A percentile compares a stretch with the other conserved stretches of the same genome.
phyloP scores from a whole-genome alignment of 225 moss, liverwort and hornwort species.

The Climacium dendroides region DNA sequence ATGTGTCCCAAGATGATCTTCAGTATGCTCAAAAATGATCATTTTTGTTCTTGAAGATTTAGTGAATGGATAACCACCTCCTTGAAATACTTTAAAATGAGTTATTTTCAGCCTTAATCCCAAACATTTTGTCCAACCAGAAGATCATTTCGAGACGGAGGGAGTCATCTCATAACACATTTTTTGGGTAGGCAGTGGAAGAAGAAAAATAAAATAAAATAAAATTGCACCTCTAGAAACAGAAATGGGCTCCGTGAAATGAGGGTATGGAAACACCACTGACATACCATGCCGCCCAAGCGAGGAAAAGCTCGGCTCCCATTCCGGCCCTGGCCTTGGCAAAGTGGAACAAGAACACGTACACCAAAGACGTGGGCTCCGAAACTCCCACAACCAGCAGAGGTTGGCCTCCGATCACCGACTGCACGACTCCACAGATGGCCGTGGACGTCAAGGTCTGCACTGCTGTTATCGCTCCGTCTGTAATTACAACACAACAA shows the following conservation, averaged over 20 bases:
- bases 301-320: conserved; percentile 49
- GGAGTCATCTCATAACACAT: neutral
- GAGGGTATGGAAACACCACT: neutral
- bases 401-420: conserved; percentile 66
- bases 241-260: neutral
- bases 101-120: neutral
- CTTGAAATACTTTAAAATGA: neutral
- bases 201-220: no score
- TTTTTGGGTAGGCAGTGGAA: neutral
- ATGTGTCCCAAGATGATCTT: neutral
- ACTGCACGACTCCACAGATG: conserved; percentile 66
- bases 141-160: neutral
- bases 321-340: conserved; percentile 24
- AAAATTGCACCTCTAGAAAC: neutral
- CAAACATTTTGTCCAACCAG: neutral
- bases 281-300: conserved; percentile 74
- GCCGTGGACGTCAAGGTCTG: conserved; percentile 67
- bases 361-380: conserved; percentile 77
- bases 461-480: conserved; percentile 50
- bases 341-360: conserved; percentile 61
- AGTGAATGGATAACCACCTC: neutral
- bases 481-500: neutral
- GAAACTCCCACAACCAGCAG: conserved; percentile 72
- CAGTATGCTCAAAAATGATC: neutral
- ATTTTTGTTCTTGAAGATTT: neutral